phyloP scores from a whole-genome alignment of 495 filamentous ascomycete species.

The Penicillium bovifimosum region DNA sequence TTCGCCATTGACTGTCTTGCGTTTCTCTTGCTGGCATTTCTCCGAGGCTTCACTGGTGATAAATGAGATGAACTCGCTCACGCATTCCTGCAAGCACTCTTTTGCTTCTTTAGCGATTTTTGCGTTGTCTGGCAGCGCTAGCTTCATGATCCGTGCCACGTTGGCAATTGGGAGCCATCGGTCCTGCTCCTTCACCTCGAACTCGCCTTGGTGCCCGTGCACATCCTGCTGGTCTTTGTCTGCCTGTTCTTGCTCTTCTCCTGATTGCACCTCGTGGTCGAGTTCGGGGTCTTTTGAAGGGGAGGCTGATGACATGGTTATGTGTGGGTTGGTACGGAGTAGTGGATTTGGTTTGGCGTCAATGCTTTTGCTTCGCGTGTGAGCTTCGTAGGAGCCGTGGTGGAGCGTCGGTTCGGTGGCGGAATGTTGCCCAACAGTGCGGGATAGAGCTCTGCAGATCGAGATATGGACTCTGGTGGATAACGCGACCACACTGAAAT shows the following conservation, averaged over 20 bases:
- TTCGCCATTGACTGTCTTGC: conserved; percentile 98
- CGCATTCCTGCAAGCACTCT: conserved; percentile 99
- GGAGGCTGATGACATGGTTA: conserved; percentile 94
- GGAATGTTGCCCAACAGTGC: not conserved
- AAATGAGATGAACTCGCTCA: conserved; percentile 99
- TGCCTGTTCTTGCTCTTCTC: conserved; percentile 76
- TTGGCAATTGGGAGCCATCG: conserved; percentile 96
- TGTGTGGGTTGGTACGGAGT: conserved; percentile 39
- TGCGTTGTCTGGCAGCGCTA: conserved; percentile 91
- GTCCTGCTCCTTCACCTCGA: conserved; percentile 99
- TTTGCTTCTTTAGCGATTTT: conserved; percentile 99
- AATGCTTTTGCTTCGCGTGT: conserved; percentile 27
- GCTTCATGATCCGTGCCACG: conserved; percentile 98
- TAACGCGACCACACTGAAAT: not conserved
- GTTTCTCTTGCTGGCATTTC: conserved; percentile 98
- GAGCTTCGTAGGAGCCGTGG: not conserved
- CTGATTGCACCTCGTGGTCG: conserved; percentile 88
- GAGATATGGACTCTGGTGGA: not conserved
- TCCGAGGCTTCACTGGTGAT: conserved; percentile 99
- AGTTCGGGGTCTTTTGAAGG: conserved; percentile 77
- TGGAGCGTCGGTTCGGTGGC: not conserved
- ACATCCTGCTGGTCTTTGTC: conserved; percentile 62
- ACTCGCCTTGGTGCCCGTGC: conserved; percentile 65
- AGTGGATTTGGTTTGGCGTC: conserved; percentile 28
- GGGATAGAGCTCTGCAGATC: not conserved